phyloP scores from a whole-genome alignment of 1,139 yeast species.

The Yamadazyma friedrichii region DNA sequence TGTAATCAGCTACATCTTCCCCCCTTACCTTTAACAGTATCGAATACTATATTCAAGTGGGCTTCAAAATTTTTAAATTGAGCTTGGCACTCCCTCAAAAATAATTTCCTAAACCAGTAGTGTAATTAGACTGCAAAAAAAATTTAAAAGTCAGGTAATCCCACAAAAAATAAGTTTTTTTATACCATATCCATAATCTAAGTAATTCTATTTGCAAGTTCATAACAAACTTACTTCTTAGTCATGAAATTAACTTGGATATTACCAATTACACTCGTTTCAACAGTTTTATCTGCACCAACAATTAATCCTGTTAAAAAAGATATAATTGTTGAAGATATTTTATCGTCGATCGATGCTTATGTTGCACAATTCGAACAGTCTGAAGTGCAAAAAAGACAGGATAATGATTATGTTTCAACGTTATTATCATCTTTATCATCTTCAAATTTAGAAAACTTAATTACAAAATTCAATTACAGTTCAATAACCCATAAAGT shows the following conservation, averaged over 20 bases:
- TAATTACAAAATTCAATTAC: constrained; percentile 12
- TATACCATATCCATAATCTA: background rate
- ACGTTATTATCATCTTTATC: constrained; percentile 12
- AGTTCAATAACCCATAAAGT: constrained; percentile 11
- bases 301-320: constrained; percentile 7
- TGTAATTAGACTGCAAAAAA: too few relatives aligned
- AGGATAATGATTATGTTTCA: constrained; percentile 11
- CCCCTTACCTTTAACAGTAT: too few relatives aligned
- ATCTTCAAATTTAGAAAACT: constrained; percentile 10
- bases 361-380: constrained; percentile 10
- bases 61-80: too few relatives aligned
- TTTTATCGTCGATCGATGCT: constrained; percentile 12
- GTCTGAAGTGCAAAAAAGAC: constrained; percentile 9
- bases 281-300: constrained; percentile 18
- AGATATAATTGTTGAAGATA: constrained; percentile 10
- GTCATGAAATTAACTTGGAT: constrained; percentile 15
- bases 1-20: too few relatives aligned
- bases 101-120: too few relatives aligned
- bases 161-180: too few relatives aligned
- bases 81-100: too few relatives aligned
- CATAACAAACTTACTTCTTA: too few relatives aligned
- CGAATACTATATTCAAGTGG: too few relatives aligned
- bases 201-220: background rate
- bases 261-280: constrained; percentile 15
- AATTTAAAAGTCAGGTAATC: too few relatives aligned